Evolutionary conservation across 2,329 filamentous ascomycete species (phyloP).

Genomic region (Esteya vermicola): DNA sequence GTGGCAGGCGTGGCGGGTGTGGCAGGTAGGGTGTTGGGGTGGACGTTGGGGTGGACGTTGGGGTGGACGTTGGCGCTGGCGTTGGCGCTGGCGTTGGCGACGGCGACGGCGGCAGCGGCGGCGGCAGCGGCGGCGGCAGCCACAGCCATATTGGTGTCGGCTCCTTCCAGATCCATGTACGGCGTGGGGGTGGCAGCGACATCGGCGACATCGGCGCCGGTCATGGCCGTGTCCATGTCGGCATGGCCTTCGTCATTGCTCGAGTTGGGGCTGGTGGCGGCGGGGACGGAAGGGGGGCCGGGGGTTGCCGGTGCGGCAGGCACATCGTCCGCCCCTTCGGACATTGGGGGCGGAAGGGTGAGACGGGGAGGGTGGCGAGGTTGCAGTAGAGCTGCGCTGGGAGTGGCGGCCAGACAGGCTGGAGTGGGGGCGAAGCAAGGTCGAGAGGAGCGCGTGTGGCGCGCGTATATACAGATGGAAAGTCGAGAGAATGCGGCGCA

Average conservation of each 20-base stretch:
- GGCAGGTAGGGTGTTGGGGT: not conserved
- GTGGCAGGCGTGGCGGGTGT: not conserved
- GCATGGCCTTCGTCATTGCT: no score
- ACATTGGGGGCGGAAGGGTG: constrained; percentile 4
- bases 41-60: not conserved
- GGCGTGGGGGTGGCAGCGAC: no score
- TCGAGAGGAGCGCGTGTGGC: not conserved
- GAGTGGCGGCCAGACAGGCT: not conserved
- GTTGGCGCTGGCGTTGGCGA: not conserved
- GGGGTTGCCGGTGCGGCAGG: constrained; percentile 3
- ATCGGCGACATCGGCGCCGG: not conserved
- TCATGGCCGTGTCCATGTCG: not conserved
- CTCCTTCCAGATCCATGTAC: no score
- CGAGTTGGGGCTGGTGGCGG: not conserved
- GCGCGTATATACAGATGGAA: no score
- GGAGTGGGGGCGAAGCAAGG: not conserved
- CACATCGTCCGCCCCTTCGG: constrained; percentile 6
- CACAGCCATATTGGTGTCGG: no score
- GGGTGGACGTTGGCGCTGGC: not conserved
- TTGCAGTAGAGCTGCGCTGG: not conserved
- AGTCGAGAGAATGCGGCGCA: not conserved
- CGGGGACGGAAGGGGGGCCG: not conserved
- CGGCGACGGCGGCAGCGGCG: not conserved
- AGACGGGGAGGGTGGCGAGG: not conserved
- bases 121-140: not conserved